These are phyloP conservation scores for Crassisporium funariophilum DNA, from an alignment of 768 basidiomycete species.

Conservation along the genomic window DNA sequence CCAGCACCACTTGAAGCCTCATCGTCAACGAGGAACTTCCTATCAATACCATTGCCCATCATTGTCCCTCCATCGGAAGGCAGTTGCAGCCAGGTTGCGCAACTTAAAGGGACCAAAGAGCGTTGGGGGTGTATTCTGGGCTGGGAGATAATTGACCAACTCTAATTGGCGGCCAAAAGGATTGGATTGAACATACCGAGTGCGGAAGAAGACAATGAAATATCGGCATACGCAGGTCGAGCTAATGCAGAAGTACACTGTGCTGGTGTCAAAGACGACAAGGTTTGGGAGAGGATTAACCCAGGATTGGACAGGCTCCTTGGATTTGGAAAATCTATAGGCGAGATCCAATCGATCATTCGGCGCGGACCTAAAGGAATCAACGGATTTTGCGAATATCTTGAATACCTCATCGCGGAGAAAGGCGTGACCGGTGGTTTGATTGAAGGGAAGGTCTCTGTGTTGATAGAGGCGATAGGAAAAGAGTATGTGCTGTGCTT, in stretches of 20 bases:
- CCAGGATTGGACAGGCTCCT: slow-evolving; percentile 1
- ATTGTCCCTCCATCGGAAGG: not conserved
- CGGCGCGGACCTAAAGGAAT: not conserved
- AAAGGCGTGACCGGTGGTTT: slow-evolving; percentile 1
- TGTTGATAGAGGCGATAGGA: not conserved
- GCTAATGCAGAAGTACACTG: slow-evolving; percentile 2
- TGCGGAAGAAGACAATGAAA: not conserved
- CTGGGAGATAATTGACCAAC: not conserved
- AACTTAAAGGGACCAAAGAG: not conserved
- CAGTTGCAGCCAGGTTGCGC: not conserved
- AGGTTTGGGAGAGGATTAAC: not conserved
- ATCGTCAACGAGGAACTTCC: not conserved
- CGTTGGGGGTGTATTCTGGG: not conserved
- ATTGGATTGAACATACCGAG: not conserved
- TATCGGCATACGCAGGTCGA: not conserved
- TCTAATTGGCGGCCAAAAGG: not conserved
- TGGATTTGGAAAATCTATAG: not conserved
- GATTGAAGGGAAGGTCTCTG: slow-evolving; percentile 1
- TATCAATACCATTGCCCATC: not conserved
- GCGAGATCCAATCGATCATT: not conserved
- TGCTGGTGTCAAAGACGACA: not conserved
- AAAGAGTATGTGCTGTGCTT: not conserved
- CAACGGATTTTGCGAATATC: slow-evolving; percentile 1
- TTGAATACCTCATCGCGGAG: slow-evolving; percentile 4
- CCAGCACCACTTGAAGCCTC: not conserved